Conservation (phyloP, 257 asterid genomes). For the Avicennia marina region DNA sequence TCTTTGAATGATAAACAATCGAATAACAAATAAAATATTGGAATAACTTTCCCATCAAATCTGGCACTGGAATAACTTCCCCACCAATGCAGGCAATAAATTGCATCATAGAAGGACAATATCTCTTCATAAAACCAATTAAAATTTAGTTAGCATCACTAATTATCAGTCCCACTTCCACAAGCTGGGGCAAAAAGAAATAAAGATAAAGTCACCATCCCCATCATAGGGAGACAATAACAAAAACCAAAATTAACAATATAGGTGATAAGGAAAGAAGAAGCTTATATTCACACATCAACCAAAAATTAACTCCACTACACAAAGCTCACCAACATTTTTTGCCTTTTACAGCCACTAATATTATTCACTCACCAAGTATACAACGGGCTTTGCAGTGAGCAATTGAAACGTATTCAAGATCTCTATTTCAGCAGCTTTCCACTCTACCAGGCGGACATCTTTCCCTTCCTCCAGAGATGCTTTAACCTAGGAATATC, state of each 20-base stretch:
- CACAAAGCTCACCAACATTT: background rate
- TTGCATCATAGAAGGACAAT: too few species aligned
- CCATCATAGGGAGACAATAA: background rate
- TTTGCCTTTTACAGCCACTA: background rate
- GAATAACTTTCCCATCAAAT: too few species aligned
- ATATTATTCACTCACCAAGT: slow-evolving; percentile 62
- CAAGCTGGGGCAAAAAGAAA: background rate
- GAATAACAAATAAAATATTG: too few species aligned
- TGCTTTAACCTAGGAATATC: slow-evolving; percentile 54
- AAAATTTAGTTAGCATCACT: too few species aligned
- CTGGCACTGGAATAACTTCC: too few species aligned
- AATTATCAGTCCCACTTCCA: background rate
- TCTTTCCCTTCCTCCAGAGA: slow-evolving; percentile 79
- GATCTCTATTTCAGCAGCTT: slow-evolving; percentile 91
- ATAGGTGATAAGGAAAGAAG: background rate
- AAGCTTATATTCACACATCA: too few species aligned
- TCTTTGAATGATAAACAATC: too few species aligned
- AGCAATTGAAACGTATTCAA: slow-evolving; percentile 93
- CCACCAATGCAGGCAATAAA: too few species aligned
- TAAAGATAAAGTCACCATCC: too few species aligned
- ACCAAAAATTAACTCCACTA: background rate
- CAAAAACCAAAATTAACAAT: background rate
- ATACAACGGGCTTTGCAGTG: slow-evolving; percentile 94
- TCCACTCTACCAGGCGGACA: slow-evolving; percentile 89
- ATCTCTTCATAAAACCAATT: too few species aligned